Conservation (phyloP, 2,329 filamentous ascomycete genomes). For the Exophiala spinifera region DNA sequence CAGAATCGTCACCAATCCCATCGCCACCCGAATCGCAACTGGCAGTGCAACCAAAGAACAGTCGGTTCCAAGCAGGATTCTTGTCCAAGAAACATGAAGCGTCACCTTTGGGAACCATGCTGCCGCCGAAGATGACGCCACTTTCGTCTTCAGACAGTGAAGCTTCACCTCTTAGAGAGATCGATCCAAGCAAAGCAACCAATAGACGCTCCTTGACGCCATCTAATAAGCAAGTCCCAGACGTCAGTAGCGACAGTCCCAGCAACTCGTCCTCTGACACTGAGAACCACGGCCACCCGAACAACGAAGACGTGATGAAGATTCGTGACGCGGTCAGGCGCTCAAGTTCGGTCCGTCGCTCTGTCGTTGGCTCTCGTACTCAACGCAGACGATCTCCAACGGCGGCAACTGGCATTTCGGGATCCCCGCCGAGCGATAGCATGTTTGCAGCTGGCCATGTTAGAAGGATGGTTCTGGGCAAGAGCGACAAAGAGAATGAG, state of each 20-base stretch:
- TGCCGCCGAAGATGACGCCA: slow-evolving; percentile 55
- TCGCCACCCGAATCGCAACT: slow-evolving; percentile 55
- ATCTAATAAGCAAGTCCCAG: slow-evolving; percentile 39
- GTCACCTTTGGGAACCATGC: slow-evolving; percentile 53
- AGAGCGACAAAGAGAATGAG: slow-evolving; percentile 56
- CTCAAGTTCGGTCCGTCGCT: slow-evolving; percentile 45
- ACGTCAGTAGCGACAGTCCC: slow-evolving; percentile 34
- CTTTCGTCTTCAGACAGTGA: slow-evolving; percentile 57
- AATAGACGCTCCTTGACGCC: slow-evolving; percentile 43
- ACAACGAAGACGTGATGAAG: slow-evolving; percentile 51
- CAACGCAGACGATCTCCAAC: slow-evolving; percentile 55
- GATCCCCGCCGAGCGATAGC: slow-evolving; percentile 54
- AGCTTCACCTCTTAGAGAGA: slow-evolving; percentile 53
- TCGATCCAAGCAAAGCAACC: slow-evolving; percentile 49
- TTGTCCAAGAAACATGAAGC: slow-evolving; percentile 65
- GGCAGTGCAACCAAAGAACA: slow-evolving; percentile 63
- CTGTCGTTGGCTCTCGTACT: slow-evolving; percentile 35
- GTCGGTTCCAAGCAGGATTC: slow-evolving; percentile 85
- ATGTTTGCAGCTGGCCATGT: slow-evolving; percentile 66
- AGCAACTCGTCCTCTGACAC: slow-evolving; percentile 43
- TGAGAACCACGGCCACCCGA: slow-evolving; percentile 48
- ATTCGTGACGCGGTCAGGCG: slow-evolving; percentile 58
- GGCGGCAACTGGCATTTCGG: slow-evolving; percentile 37
- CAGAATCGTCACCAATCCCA: slow-evolving; percentile 57
- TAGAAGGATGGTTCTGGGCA: slow-evolving; percentile 58